Percentiles rank a stretch among this genome's conserved stretches.
These are phyloP conservation scores for Cicer arietinum DNA, from an alignment of 306 rosid species.

Conservation along the genomic window DNA sequence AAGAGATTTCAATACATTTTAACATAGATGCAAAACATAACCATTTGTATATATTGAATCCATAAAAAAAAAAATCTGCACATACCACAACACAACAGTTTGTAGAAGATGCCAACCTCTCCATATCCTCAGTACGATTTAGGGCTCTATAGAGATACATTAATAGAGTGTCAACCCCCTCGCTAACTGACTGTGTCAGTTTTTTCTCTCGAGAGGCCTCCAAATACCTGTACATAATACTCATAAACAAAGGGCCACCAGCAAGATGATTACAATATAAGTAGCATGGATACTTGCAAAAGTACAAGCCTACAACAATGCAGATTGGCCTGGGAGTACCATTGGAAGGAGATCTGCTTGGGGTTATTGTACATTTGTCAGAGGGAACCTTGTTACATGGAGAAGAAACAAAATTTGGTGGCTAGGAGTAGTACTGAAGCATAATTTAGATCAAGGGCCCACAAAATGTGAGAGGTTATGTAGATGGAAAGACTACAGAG, in stretches of 20 bases:
- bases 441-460: constrained; percentile 17
- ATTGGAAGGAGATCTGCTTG: not conserved
- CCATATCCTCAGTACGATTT: constrained; percentile 81
- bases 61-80: constrained; percentile 35
- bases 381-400: not conserved
- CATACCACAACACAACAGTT: constrained; percentile 94
- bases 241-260: constrained; percentile 2
- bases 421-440: not conserved
- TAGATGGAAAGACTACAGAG: constrained; percentile 1
- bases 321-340: constrained; percentile 7
- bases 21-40: constrained; percentile 29
- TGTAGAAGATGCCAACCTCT: constrained; percentile 83
- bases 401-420: constrained; percentile 5
- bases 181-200: constrained; percentile 63
- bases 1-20: not conserved
- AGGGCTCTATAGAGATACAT: constrained; percentile 93
- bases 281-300: not conserved
- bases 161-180: constrained; percentile 92
- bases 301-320: not conserved
- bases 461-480: constrained; percentile 8
- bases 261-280: not conserved
- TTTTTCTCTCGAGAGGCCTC: constrained; percentile 77
- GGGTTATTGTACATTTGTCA: constrained; percentile 14
- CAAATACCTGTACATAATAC: constrained; percentile 71
- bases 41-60: constrained; percentile 52